These are phyloP conservation scores for Raphanus hybrid DNA, from an alignment of 441 rosid genomes.

Conservation along the genomic window DNA sequence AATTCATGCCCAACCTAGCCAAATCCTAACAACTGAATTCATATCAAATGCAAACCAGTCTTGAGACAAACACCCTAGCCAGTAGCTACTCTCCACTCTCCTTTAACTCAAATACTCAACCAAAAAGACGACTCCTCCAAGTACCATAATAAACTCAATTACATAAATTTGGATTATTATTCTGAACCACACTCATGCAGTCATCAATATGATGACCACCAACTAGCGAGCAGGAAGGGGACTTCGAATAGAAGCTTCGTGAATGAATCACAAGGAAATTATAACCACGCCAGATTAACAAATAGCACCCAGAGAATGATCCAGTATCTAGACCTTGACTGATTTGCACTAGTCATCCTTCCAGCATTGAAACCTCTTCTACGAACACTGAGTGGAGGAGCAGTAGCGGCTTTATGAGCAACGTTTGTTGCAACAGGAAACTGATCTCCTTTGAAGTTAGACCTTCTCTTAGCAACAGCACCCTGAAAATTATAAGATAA, in stretches of 20 bases:
- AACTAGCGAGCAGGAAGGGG: background rate
- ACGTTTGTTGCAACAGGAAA: conserved; percentile 66
- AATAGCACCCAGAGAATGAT: conserved; percentile 16
- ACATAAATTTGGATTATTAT: background rate
- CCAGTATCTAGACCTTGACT: conserved; percentile 64
- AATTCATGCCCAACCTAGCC: too few species aligned
- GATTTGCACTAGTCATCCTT: conserved; percentile 50
- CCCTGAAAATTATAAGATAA: conserved; percentile 54
- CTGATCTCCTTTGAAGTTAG: conserved; percentile 67
- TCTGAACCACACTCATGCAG: background rate
- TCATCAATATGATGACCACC: conserved; percentile 12
- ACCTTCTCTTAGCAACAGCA: conserved; percentile 72
- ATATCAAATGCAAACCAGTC: too few species aligned
- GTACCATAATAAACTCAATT: conserved; percentile 12
- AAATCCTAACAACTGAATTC: too few species aligned
- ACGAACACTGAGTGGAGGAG: conserved; percentile 46
- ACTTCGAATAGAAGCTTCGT: conserved; percentile 16
- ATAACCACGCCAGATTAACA: conserved; percentile 16
- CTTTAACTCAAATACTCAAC: background rate
- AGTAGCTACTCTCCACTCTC: too few species aligned
- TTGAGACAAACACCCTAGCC: too few species aligned
- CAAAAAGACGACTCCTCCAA: background rate
- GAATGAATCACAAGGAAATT: conserved; percentile 2
- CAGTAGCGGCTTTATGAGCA: conserved; percentile 65
- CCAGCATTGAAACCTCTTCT: conserved; percentile 58